These are phyloP conservation scores for Pseudoscleropodium purum DNA, from an alignment of 225 moss, liverwort and hornwort species.

Conservation along the genomic window DNA sequence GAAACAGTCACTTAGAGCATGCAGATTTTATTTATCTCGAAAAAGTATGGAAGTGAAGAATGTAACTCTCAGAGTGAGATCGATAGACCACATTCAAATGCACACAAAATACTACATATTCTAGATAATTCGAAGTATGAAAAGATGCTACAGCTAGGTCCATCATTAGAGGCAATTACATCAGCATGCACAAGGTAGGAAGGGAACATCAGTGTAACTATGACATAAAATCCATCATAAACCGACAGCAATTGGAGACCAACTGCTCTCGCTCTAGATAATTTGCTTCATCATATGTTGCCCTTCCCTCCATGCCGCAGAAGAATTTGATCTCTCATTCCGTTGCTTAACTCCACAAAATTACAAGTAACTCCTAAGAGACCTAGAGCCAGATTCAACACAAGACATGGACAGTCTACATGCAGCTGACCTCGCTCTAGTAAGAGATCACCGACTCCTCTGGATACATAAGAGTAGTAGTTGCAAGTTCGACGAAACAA, in stretches of 20 bases:
- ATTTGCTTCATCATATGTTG: constrained; percentile 21
- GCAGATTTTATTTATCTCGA: not conserved
- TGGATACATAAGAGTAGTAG: not conserved
- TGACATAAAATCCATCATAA: constrained; percentile 43
- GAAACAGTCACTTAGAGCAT: not conserved
- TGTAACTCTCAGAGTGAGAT: not conserved
- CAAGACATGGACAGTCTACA: not conserved
- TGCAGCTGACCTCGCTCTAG: not conserved
- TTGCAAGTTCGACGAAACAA: not conserved
- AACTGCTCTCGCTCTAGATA: constrained; percentile 34
- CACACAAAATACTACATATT: not conserved
- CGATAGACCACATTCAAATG: not conserved
- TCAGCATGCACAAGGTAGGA: not conserved
- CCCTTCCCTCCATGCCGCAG: constrained; percentile 4
- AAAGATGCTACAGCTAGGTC: not conserved
- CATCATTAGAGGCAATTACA: not conserved
- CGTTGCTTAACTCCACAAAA: not conserved
- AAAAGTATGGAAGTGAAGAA: not conserved
- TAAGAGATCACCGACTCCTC: not conserved
- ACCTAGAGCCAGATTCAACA: not conserved
- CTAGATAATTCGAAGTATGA: not conserved
- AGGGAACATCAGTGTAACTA: constrained; percentile 71
- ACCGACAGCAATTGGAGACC: constrained; percentile 21
- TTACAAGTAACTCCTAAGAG: not conserved
- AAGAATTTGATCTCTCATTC: not conserved